Conservation (phyloP, 2,329 filamentous ascomycete species). For the Xylariaceae sp. region DNA sequence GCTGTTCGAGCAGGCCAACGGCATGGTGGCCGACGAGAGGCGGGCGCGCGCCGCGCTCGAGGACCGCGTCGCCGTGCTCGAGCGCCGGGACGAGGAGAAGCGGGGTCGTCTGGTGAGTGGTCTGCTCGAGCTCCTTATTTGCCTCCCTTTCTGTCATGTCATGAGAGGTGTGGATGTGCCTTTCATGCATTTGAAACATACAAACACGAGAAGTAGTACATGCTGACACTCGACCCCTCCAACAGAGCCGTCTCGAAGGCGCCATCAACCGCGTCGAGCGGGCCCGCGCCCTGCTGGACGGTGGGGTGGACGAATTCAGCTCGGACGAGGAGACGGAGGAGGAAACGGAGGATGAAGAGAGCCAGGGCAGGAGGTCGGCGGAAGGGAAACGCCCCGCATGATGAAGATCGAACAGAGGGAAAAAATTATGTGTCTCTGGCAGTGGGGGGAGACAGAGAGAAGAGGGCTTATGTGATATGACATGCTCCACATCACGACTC, state of each 20-base stretch:
- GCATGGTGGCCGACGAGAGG: slow-evolving; percentile 76
- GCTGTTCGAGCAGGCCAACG: slow-evolving; percentile 76
- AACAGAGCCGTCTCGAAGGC: slow-evolving; percentile 61
- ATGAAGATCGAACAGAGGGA: too few relatives aligned
- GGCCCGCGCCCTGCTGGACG: slow-evolving; percentile 53
- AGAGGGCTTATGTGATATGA: too few relatives aligned
- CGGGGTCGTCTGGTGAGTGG: slow-evolving; percentile 58
- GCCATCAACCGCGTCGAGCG: slow-evolving; percentile 65
- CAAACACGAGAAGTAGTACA: too few relatives aligned
- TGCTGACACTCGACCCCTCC: too few relatives aligned
- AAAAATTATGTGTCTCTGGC: too few relatives aligned
- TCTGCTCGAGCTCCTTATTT: too few relatives aligned
- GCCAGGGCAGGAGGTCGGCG: background rate
- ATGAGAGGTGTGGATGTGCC: too few relatives aligned
- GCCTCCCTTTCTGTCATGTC: too few relatives aligned
- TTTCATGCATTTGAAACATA: too few relatives aligned
- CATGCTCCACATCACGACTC: too few relatives aligned
- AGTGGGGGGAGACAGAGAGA: too few relatives aligned
- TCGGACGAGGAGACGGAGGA: background rate
- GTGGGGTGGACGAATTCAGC: too few relatives aligned
- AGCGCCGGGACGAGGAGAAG: slow-evolving; percentile 65
- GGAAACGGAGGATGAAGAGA: background rate
- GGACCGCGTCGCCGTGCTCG: slow-evolving; percentile 60
- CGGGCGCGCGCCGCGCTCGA: slow-evolving; percentile 64
- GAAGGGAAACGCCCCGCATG: background rate